These are phyloP conservation scores for Scheffersomyces cryptocercus DNA, from an alignment of 1,139 yeast species.

Conservation along the genomic window DNA sequence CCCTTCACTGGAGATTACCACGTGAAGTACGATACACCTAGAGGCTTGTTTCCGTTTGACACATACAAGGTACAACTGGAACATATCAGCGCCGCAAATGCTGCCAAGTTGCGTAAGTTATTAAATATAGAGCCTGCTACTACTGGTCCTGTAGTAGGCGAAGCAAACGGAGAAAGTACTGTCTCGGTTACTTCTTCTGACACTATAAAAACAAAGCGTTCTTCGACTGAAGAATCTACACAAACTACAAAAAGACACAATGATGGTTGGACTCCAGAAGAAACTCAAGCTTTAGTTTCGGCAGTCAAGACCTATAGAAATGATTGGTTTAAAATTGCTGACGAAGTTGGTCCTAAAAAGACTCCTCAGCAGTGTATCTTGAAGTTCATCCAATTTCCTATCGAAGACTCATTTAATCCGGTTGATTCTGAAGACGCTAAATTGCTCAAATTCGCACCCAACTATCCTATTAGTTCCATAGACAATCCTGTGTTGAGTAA, in stretches of 20 bases:
- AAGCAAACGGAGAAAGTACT: slow-evolving; percentile 1
- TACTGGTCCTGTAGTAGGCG: slow-evolving; percentile 2
- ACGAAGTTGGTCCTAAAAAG: slow-evolving; percentile 58
- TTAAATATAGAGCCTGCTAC: slow-evolving; percentile 21
- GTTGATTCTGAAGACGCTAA: slow-evolving; percentile 16
- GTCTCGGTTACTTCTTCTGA: slow-evolving; percentile 1
- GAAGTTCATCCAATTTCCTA: slow-evolving; percentile 77
- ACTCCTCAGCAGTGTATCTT: slow-evolving; percentile 82
- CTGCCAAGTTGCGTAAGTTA: slow-evolving; percentile 55
- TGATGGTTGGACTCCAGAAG: slow-evolving; percentile 67
- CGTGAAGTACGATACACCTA: slow-evolving; percentile 82
- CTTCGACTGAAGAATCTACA: slow-evolving; percentile 7
- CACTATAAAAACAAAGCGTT: slow-evolving; percentile 4
- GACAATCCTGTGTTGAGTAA: slow-evolving; percentile 95
- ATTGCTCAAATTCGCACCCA: slow-evolving; percentile 80
- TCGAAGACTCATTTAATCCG: slow-evolving; percentile 65
- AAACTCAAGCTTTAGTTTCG: slow-evolving; percentile 56
- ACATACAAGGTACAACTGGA: slow-evolving; percentile 62
- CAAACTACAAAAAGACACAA: slow-evolving; percentile 39
- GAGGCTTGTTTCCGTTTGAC: slow-evolving; percentile 93
- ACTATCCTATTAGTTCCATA: slow-evolving; percentile 77
- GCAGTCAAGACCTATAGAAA: slow-evolving; percentile 61
- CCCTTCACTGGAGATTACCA: slow-evolving; percentile 72
- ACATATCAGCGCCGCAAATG: slow-evolving; percentile 56
- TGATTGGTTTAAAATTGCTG: slow-evolving; percentile 78